A percentile compares a stretch with the other conserved stretches of the same genome.
phyloP scores from a whole-genome alignment of 352 stramenopile genomes.

The Aphanomyces cochlioides region DNA sequence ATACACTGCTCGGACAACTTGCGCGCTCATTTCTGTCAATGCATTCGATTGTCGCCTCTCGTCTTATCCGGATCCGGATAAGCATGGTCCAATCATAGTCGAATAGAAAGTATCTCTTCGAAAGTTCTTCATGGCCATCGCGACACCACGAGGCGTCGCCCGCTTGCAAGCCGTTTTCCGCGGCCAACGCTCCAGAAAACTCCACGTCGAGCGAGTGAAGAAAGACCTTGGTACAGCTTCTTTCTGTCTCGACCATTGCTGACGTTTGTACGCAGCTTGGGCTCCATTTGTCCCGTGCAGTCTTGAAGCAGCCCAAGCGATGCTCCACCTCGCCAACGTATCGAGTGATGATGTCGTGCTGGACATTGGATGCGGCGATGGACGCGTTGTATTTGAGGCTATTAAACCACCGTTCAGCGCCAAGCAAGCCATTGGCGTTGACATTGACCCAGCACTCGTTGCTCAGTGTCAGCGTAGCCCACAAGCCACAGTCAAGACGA shows the following conservation, averaged over 20 bases:
- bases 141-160: constrained; percentile 28
- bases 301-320: constrained; percentile 49
- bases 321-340: constrained; percentile 45
- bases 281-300: constrained; percentile 65
- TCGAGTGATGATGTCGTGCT: constrained; percentile 46
- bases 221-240: constrained; percentile 44
- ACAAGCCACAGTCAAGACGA: constrained; percentile 30
- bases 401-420: constrained; percentile 30
- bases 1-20: constrained; percentile 41
- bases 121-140: too few species aligned
- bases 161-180: constrained; percentile 59
- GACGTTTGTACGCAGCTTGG: constrained; percentile 42
- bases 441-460: constrained; percentile 56
- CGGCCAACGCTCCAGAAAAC: constrained; percentile 43
- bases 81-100: too few species aligned
- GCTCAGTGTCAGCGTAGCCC: constrained; percentile 37
- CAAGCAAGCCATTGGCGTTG: constrained; percentile 40
- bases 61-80: neutral
- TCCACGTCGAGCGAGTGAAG: constrained; percentile 55
- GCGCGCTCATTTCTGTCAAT: neutral
- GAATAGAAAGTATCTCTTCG: too few species aligned
- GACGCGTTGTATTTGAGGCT: constrained; percentile 51
- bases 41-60: neutral
- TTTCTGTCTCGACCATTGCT: neutral
- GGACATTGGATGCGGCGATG: constrained; percentile 65